Base-by-base conservation (phyloP, 352 stramenopile genomes). In the Globisporangium takayamanum region DNA sequence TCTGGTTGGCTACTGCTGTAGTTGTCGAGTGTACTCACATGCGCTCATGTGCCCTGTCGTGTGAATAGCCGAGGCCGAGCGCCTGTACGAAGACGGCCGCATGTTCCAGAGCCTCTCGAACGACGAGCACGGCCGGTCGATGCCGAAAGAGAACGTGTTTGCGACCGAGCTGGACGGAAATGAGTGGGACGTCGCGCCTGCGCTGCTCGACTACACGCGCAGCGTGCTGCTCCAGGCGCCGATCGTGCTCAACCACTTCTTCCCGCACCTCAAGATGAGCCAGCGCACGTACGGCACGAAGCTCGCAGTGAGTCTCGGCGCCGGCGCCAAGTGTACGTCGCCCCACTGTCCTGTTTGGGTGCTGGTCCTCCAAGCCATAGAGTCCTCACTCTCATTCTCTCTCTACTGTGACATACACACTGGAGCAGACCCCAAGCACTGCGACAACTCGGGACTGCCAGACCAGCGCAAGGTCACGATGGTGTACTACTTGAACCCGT, bases 401-500 rank as follows among this genome's bases (percentile, higher is more conserved):
- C 26, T 5, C 11, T 18, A 5, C 16, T 50, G 22, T 22, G 20
- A 3, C 16, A 15, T 37, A 1, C 11, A 25, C 20, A 48, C 10
- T 62, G 45, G 33, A 45, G 10, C 66, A 81, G 73, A 81, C 50
- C 73, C 73, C 12, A 81, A 81, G 60, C 73, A 81, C 62, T 81
- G 73, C 53, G 73, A 81, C 57, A 81, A 77, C 50, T 71, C 72
- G 26, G 73, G 73, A 0, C 54, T 81, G 2, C 73, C 73, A 0
- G 73, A 81, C 52, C 65, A 81, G 61, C 72, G 78, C 59, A 78
- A 88, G 60, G 66, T 92, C 26, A 92, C 80, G 36, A 81, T 80
- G 59, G 65, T 92, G 16, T 87, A 88, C 66, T 92, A 92, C 66
- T 60, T 92, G 39, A 92, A 92, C 65, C 74, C 75, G 39, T 57